phyloP scores from a whole-genome alignment of 1,284 basidiomycete species.

The Ceratobasidium sp. region DNA sequence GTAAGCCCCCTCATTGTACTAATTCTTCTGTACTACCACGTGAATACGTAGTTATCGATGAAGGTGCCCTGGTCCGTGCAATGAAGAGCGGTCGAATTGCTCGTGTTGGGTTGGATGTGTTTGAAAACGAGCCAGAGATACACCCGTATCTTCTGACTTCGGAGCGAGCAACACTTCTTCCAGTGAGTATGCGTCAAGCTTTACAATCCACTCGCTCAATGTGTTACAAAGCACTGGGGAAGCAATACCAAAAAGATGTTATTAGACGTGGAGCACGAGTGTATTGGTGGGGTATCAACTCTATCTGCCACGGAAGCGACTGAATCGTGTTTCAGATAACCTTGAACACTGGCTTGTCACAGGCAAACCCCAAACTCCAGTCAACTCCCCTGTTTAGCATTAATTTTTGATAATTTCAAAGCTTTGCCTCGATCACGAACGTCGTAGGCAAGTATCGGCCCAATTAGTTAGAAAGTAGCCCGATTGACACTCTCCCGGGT shows the following conservation, averaged over 20 bases:
- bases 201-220: not conserved
- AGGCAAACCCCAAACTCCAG: constrained; percentile 40
- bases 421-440: no score
- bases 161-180: constrained; percentile 42
- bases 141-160: constrained; percentile 44
- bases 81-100: constrained; percentile 47
- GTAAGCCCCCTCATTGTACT: no score
- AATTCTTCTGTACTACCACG: not conserved
- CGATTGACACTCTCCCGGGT: no score
- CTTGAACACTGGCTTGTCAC: constrained; percentile 39
- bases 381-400: constrained; percentile 29
- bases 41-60: constrained; percentile 46
- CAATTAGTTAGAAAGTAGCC: no score
- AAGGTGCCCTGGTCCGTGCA: constrained; percentile 47
- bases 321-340: constrained; percentile 37
- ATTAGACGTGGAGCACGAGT: constrained; percentile 41
- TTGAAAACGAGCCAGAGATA: constrained; percentile 47
- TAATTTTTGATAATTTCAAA: no score
- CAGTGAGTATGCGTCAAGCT: constrained; percentile 33
- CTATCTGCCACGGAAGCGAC: not conserved
- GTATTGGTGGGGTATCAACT: constrained; percentile 36
- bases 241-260: constrained; percentile 38
- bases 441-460: no score
- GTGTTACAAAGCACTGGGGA: constrained; percentile 41
- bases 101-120: constrained; percentile 47